These are phyloP conservation scores for Fusarium subglutinans DNA, from an alignment of 2,329 filamentous ascomycete species.

Conservation along the genomic window DNA sequence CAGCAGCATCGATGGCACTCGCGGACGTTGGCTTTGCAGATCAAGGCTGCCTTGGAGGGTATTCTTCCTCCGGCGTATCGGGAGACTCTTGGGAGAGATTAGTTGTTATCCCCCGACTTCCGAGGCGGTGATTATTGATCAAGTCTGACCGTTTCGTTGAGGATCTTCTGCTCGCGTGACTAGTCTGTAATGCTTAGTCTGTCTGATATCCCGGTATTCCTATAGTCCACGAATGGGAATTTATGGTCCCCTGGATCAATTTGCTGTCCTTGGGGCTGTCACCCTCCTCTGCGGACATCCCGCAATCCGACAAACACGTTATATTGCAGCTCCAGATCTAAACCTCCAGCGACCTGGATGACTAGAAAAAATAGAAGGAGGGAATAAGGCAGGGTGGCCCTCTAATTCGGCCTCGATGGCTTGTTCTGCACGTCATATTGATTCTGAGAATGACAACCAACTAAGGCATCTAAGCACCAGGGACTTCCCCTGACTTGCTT, in stretches of 20 bases:
- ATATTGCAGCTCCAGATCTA: too few relatives aligned
- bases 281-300: accelerated
- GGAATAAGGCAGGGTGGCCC: accelerated
- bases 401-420: too few relatives aligned
- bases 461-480: neutral
- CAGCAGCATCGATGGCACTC: constrained; percentile 34
- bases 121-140: neutral
- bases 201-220: accelerated
- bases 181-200: accelerated
- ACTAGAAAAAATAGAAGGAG: accelerated
- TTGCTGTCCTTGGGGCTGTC: neutral
- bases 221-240: neutral
- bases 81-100: neutral
- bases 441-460: too few relatives aligned
- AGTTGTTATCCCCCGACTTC: neutral
- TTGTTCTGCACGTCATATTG: too few relatives aligned
- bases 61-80: constrained; percentile 24
- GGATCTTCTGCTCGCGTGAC: accelerated
- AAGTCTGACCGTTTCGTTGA: neutral
- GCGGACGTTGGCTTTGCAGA: constrained; percentile 23
- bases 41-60: constrained; percentile 21
- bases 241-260: accelerated
- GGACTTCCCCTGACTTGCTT: neutral
- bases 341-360: accelerated
- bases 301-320: too few relatives aligned